These are phyloP conservation scores for Pythium guiyangense DNA, from an alignment of 352 stramenopile genomes.

Conservation along the genomic window DNA sequence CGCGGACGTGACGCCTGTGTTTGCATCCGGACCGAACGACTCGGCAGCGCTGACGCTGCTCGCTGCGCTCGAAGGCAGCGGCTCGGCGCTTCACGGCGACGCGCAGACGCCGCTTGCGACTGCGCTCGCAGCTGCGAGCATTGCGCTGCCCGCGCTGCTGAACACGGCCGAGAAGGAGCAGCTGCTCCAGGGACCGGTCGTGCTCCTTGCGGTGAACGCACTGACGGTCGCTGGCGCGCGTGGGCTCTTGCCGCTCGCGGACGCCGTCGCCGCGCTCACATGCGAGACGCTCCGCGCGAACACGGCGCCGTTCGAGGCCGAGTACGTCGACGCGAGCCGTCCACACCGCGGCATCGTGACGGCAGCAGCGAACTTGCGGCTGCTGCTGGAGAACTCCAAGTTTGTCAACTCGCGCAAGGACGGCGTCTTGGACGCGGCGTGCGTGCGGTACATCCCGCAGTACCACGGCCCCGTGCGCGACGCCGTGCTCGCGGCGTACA, in stretches of 20 bases:
- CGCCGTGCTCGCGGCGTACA: slow-evolving; percentile 54
- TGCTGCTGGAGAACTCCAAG: slow-evolving; percentile 89
- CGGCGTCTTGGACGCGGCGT: slow-evolving; percentile 24
- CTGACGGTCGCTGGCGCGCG: slow-evolving; percentile 61
- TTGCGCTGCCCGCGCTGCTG: slow-evolving; percentile 38
- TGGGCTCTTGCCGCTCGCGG: slow-evolving; percentile 56
- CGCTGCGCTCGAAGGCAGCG: slow-evolving; percentile 23
- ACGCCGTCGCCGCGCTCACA: slow-evolving; percentile 77
- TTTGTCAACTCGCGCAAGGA: slow-evolving; percentile 57
- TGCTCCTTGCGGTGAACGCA: slow-evolving; percentile 45
- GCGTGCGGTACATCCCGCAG: slow-evolving; percentile 68
- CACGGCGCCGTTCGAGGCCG: slow-evolving; percentile 73
- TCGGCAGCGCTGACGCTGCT: slow-evolving; percentile 21
- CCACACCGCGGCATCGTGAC: slow-evolving; percentile 87
- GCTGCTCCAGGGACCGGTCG: slow-evolving; percentile 29
- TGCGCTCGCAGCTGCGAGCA: slow-evolving; percentile 19
- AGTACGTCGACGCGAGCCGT: slow-evolving; percentile 74
- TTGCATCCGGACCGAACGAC: slow-evolving; percentile 22
- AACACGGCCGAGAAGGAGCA: slow-evolving; percentile 29
- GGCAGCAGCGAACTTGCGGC: slow-evolving; percentile 74
- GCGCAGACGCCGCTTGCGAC: slow-evolving; percentile 9
- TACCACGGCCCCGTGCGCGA: slow-evolving; percentile 80
- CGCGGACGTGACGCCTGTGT: slow-evolving; percentile 35
- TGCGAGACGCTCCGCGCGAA: slow-evolving; percentile 73
- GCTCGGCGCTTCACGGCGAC: slow-evolving; percentile 17